phyloP scores from a whole-genome alignment of 2,329 filamentous ascomycete genomes.

The Colletotrichum caudatum region DNA sequence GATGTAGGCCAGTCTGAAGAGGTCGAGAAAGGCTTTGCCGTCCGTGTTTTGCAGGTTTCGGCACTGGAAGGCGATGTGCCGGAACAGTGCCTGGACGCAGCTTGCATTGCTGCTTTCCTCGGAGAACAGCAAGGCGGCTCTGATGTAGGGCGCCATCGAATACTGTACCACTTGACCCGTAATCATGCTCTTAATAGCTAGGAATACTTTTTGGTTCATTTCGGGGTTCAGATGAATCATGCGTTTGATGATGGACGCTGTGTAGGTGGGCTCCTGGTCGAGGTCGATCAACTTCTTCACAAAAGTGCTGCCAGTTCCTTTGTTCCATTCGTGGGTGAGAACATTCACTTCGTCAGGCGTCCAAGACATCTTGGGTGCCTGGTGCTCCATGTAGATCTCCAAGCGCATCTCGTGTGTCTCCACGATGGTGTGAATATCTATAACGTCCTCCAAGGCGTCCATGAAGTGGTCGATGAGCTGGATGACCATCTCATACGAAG shows the following conservation, averaged over 20 bases:
- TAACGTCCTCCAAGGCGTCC: conserved; percentile 54
- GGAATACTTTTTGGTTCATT: conserved; percentile 65
- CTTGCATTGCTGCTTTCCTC: conserved; percentile 52
- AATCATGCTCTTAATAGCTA: conserved; percentile 66
- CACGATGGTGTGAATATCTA: conserved; percentile 52
- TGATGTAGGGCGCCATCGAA: conserved; percentile 67
- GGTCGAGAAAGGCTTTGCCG: conserved; percentile 61
- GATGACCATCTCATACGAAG: conserved; percentile 67
- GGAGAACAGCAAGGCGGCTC: conserved; percentile 68
- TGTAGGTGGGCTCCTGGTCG: conserved; percentile 66
- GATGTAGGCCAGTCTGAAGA: conserved; percentile 51
- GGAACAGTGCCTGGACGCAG: conserved; percentile 55
- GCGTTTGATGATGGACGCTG: conserved; percentile 67
- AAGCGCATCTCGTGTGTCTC: conserved; percentile 57
- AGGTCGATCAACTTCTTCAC: conserved; percentile 74
- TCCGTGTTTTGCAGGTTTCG: conserved; percentile 60
- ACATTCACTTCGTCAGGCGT: conserved; percentile 60
- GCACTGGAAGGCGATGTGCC: conserved; percentile 59
- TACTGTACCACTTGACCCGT: conserved; percentile 61
- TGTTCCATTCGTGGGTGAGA: conserved; percentile 57
- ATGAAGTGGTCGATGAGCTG: conserved; percentile 61
- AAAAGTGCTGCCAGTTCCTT: conserved; percentile 63
- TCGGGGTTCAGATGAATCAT: conserved; percentile 65
- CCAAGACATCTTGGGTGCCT: conserved; percentile 56
- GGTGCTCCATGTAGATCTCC: conserved; percentile 47